phyloP scores from a whole-genome alignment of 768 basidiomycete genomes.

The Trametes elegans region DNA sequence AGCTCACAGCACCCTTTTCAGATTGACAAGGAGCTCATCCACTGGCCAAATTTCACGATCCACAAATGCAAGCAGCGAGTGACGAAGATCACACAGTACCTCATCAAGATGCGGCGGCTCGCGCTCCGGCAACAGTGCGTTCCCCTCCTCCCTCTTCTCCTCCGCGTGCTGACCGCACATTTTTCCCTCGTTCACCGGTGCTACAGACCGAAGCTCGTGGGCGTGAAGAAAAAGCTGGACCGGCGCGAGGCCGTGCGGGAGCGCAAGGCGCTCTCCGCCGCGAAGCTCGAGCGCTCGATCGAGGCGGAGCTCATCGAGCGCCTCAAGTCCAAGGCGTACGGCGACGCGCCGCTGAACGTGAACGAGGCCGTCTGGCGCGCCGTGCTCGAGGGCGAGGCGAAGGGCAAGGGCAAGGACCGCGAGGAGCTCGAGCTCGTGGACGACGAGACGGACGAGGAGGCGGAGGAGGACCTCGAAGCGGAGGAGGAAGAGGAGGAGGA shows the following conservation, averaged over 20 bases:
- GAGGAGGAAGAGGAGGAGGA: constrained; percentile 55
- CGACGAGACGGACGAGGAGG: constrained; percentile 56
- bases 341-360: constrained; percentile 95
- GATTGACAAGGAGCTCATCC: constrained; percentile 95
- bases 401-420: constrained; percentile 44
- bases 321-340: constrained; percentile 94
- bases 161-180: neutral
- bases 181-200: neutral
- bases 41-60: constrained; percentile 96
- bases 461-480: constrained; percentile 56
- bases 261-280: constrained; percentile 93
- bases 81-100: constrained; percentile 98
- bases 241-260: constrained; percentile 90
- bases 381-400: constrained; percentile 77
- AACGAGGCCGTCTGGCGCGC: constrained; percentile 96
- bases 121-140: constrained; percentile 84
- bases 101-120: constrained; percentile 95
- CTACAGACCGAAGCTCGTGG: constrained; percentile 83
- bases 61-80: constrained; percentile 99
- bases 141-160: neutral
- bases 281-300: constrained; percentile 91
- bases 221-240: constrained; percentile 96
- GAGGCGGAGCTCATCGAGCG: constrained; percentile 96
- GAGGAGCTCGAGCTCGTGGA: constrained; percentile 52
- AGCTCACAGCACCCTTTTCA: constrained; percentile 32